Evolutionary conservation across 768 basidiomycete genomes (phyloP), one percentile per base, ranked within the genome.

Genomic region (Auricularia sp.): DNA sequence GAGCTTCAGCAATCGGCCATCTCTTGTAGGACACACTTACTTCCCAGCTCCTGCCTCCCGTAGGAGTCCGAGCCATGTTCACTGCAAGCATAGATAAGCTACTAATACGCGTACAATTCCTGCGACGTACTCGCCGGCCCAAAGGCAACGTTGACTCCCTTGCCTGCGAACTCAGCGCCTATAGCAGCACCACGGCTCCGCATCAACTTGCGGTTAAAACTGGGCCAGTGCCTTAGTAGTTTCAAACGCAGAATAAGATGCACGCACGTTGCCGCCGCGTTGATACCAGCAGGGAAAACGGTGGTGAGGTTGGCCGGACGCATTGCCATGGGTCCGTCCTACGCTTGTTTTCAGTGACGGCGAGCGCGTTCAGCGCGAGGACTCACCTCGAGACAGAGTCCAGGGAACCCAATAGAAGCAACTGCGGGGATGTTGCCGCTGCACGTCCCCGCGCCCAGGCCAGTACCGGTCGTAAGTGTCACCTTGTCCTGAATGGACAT

Each of bases 381-480:
- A 66, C 76, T 1, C 21, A 83, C 85, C 75, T 90, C 84, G 23
- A 91, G 80, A 72, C 89, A 91, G 18, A 90, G 75, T 33, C 89
- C 87, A 0, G 86, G 86, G 74, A 82, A 90, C 53, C 72, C 69
- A 56, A 83, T 81, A 5, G 79, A 76, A 6, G 77, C 71, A 23
- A 83, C 77, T 33, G 81, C 72, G 5, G 77, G 77, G 8, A 81
- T 88, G 69, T 89, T 89, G 21, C 74, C 90, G 14, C 90, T 87
- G 71, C 90, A 91, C 2, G 77, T 81, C 1, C 88, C 88, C 62
- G 73, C 74, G 71, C 69, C 69, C 85, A 85, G 87, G 18, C 85
- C 85, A 1, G 87, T 80, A 43, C 88, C 88, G 3, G 87, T 90
- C 0, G 79, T 81, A 3, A 87, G 72, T 59, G 80, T 84, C 6